Evolutionary conservation across 108 stramenopile species (phyloP).

Genomic region (Craspedostauros australis): DNA sequence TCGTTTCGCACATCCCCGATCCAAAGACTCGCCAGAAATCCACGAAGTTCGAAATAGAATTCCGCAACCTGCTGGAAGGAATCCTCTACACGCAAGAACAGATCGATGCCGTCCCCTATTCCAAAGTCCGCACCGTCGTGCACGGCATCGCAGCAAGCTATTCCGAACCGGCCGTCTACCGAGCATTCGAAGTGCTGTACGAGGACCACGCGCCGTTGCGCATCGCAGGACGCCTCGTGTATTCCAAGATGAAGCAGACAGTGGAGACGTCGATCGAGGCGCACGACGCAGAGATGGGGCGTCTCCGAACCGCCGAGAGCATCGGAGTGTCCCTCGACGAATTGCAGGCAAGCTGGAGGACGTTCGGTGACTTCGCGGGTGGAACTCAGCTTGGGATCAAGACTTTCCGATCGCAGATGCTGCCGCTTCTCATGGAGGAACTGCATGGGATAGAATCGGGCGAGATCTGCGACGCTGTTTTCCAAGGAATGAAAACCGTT

Average conservation of each 20-base stretch:
- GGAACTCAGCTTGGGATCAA: too few relatives aligned
- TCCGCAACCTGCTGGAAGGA: constrained; percentile 35
- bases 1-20: not conserved
- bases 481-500: too few relatives aligned
- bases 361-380: too few relatives aligned
- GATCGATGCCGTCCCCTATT: constrained; percentile 24
- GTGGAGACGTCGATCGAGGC: too few relatives aligned
- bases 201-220: constrained; percentile 71
- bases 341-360: constrained; percentile 12
- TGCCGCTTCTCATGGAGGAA: too few relatives aligned
- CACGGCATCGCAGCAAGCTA: constrained; percentile 63
- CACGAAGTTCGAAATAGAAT: constrained; percentile 39
- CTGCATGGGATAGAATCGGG: too few relatives aligned
- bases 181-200: constrained; percentile 74
- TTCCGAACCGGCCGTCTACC: constrained; percentile 52
- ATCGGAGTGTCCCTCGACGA: constrained; percentile 17
- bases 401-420: too few relatives aligned
- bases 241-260: constrained; percentile 30
- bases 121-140: constrained; percentile 44
- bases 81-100: constrained; percentile 20
- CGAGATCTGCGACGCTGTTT: too few relatives aligned
- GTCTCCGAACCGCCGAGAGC: constrained; percentile 16
- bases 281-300: constrained; percentile 24
- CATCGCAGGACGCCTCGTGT: constrained; percentile 66
- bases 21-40: too few relatives aligned